Base-by-base conservation (phyloP, 495 filamentous ascomycete genomes). In the Penicillium coffeae region DNA sequence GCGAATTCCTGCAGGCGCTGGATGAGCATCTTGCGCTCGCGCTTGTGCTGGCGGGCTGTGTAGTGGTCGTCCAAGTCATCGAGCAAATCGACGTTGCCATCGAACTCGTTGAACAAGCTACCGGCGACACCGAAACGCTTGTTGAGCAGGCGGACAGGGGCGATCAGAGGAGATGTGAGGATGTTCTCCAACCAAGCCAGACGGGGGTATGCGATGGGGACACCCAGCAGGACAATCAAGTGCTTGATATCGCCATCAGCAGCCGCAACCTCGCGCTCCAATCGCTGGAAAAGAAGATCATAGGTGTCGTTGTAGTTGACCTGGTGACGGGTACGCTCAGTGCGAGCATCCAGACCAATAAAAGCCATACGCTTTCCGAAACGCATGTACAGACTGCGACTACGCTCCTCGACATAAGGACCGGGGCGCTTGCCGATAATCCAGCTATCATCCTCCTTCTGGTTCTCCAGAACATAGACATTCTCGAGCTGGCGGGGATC, bases 51-150 rank as follows among this genome's bases (percentile, higher is more conserved):
- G 22, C 83, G 81, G 10, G 92, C 90, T 21, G 89, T 95, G 70
- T 96, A 96, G 62, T 97, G 92, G 62, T 96, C 92, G 60, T 96
- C 91, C 14, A 96, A 74, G 57, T 96, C 92, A 60, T 97, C 92
- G 7, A 96, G 73, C 20, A 96, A 75, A 74, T 97, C 92, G 10
- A 94, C 83, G 53, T 82, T 80, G 20, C 92, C 92, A 64, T 96
- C 92, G 48, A 96, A 97, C 41, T 85, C 80, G 66, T 97, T 96
- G 79, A 97, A 95, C 15, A 96, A 72, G 51, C 81, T 81, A 21
- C 88, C 88, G 4, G 85, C 88, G 40, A 94, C 64, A 41, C 92
- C 92, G 56, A 97, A 91, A 41, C 90, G 83, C 66, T 91, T 88
- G 73, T 95, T 94, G 42, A 96, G 62, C 54, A 97, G 84, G 35